Conservation (phyloP, 768 basidiomycete species). For the Tylopilus balloui region DNA sequence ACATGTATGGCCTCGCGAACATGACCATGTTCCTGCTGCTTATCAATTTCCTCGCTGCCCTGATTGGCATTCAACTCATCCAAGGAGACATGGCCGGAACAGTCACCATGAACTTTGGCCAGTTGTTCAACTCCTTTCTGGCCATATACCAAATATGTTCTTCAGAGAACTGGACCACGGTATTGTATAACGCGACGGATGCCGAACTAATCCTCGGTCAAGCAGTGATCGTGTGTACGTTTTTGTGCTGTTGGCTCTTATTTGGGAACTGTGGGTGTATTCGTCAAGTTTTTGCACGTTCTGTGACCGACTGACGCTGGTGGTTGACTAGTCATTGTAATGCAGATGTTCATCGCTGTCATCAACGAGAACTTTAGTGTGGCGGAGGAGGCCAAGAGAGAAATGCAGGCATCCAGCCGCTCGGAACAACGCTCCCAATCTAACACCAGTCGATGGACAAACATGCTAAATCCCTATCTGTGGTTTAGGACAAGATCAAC, state of each 20-base stretch:
- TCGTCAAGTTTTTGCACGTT: background rate
- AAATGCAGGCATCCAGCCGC: slow-evolving; percentile 71
- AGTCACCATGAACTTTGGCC: slow-evolving; percentile 66
- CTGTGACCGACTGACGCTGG: background rate
- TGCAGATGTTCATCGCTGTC: slow-evolving; percentile 97
- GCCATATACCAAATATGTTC: slow-evolving; percentile 88
- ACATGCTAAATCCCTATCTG: slow-evolving; percentile 81
- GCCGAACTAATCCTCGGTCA: slow-evolving; percentile 68
- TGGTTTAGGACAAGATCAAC: slow-evolving; percentile 73
- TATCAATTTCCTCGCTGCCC: slow-evolving; percentile 80
- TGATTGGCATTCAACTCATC: slow-evolving; percentile 79
- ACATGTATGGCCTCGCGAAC: slow-evolving; percentile 85
- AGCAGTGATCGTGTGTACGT: slow-evolving; percentile 62
- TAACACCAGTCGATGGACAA: slow-evolving; percentile 55
- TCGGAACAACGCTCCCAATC: slow-evolving; percentile 55
- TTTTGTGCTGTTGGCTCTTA: slow-evolving; percentile 79
- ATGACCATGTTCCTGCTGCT: slow-evolving; percentile 89
- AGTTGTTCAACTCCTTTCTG: slow-evolving; percentile 81
- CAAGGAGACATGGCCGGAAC: slow-evolving; percentile 68
- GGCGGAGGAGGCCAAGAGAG: slow-evolving; percentile 85
- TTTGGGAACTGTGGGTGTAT: slow-evolving; percentile 79
- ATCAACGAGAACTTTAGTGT: slow-evolving; percentile 95
- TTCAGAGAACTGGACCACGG: slow-evolving; percentile 90
- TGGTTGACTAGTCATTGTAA: slow-evolving; percentile 63
- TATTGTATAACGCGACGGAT: slow-evolving; percentile 57